Conservation (phyloP, 345 rosid genomes). For the Balakata baccata region DNA sequence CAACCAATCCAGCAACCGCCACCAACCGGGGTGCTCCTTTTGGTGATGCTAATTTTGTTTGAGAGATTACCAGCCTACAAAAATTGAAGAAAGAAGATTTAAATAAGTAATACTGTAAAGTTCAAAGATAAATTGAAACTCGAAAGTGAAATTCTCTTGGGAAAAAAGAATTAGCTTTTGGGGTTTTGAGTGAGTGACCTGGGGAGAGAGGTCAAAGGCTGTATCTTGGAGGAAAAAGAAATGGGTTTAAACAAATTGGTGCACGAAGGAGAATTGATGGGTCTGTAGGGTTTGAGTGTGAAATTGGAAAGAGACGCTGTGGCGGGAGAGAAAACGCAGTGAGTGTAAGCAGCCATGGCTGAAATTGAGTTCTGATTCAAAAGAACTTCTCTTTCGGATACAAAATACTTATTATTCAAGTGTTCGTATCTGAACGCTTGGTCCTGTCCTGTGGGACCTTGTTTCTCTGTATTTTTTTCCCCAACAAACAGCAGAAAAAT, state of each 20-base stretch:
- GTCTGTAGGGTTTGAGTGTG: slow-evolving; percentile 8
- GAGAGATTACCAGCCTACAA: slow-evolving; percentile 36
- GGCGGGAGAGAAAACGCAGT: slow-evolving; percentile 23
- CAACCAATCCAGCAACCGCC: slow-evolving; percentile 40
- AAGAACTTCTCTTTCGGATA: neutral
- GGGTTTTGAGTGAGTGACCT: slow-evolving; percentile 30
- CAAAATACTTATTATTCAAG: no score
- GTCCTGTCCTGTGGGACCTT: no score
- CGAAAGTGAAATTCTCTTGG: neutral
- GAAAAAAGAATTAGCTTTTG: slow-evolving; percentile 2
- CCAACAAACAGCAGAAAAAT: no score
- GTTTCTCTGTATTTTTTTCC: no score
- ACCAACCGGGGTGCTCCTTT: slow-evolving; percentile 32
- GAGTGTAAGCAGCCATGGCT: slow-evolving; percentile 32
- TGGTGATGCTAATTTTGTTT: slow-evolving; percentile 11
- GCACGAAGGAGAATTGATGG: slow-evolving; percentile 12
- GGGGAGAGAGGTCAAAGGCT: slow-evolving; percentile 19
- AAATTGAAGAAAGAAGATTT: neutral
- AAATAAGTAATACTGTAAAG: neutral
- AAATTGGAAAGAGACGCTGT: slow-evolving; percentile 14
- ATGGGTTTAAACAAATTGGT: slow-evolving; percentile 26
- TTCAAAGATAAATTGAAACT: neutral
- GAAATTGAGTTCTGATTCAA: neutral
- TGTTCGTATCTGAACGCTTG: no score
- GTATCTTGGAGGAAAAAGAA: slow-evolving; percentile 22